Base-by-base conservation (phyloP, 768 basidiomycete genomes). In the Suillus lakei region DNA sequence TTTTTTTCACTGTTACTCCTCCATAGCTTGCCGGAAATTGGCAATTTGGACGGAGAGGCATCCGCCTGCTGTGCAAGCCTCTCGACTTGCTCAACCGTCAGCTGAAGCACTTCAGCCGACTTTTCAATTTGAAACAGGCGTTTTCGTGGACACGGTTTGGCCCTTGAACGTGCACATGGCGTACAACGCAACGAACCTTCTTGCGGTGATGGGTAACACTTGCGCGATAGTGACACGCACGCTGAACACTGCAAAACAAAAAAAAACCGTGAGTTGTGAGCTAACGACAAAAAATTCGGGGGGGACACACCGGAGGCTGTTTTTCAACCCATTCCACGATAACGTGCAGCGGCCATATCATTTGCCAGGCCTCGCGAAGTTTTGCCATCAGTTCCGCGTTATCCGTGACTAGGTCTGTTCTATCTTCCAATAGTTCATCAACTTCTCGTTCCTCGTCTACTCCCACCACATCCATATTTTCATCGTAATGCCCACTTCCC, bases 401-500 rank as follows among this genome's bases (percentile, higher is more conserved):
- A n/a, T 46, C 44, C 3, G 21, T 26, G 16, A 48, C 12, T 34
- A 30, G 6, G 0, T 43, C 32, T 12, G 46, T 12, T 21, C 21
- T 32, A 26, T 62, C 64, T 23, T 65, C 46, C 28, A 65, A 60
- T 23, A 65, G 48, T 12, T 62, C 34, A 16, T 65, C 64, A 15
- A 62, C 64, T 43, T 65, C 64, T 30, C 44, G 64, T 51, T 65
- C 64, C 53, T 65, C 60, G 8, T 54, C 53, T 32, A 54, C 53
- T 54, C 53, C 53, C 12, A 21, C 13, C n/a, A 54, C 21, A 36
- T 54, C 53, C 53, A n/a, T 34, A 13, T 13, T 54, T n/a, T 54
- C 53, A 34, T n/a, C 21, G 3, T 54, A n/a, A n/a, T 32, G 13
- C 18, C 32, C 21, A 32, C 53, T 54, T 32, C 30, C 12, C 10